Conservation (phyloP, 768 basidiomycete species). For the Daedalea quercina region DNA sequence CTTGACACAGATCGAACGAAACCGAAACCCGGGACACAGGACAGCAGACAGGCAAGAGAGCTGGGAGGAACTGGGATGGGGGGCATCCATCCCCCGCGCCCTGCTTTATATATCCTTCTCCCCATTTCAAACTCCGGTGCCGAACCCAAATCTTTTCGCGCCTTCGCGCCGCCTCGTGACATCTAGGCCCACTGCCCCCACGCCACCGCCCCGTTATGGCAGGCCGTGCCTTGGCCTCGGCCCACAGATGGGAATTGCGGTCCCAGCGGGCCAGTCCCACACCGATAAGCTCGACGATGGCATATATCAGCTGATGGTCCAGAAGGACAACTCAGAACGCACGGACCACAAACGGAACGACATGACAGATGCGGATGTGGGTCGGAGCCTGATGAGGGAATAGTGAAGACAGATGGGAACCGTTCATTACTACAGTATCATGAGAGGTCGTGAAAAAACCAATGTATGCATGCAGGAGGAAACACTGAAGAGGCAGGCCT, state of each 20-base stretch:
- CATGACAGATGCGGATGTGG: conserved; percentile 10
- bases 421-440: conserved; percentile 18
- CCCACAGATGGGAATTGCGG: background rate
- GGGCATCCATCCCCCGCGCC: conserved; percentile 4
- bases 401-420: conserved; percentile 3
- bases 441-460: conserved; percentile 10
- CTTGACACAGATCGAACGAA: conserved; percentile 41
- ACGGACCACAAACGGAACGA: too few species aligned
- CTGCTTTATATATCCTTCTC: conserved; percentile 35
- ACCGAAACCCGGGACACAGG: conserved; percentile 49
- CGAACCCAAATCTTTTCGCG: conserved; percentile 22
- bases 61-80: conserved; percentile 20
- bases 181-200: background rate
- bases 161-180: conserved; percentile 7
- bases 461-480: background rate
- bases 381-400: conserved; percentile 3
- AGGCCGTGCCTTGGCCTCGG: too few species aligned
- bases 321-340: conserved; percentile 8
- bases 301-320: conserved; percentile 3
- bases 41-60: conserved; percentile 38
- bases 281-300: too few species aligned
- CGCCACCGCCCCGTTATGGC: background rate
- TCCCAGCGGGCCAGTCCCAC: too few species aligned
- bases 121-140: conserved; percentile 45
- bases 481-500: background rate